Evolutionary conservation across 2,329 filamentous ascomycete genomes (phyloP).

Genomic region (Thielaviopsis cerberus): DNA sequence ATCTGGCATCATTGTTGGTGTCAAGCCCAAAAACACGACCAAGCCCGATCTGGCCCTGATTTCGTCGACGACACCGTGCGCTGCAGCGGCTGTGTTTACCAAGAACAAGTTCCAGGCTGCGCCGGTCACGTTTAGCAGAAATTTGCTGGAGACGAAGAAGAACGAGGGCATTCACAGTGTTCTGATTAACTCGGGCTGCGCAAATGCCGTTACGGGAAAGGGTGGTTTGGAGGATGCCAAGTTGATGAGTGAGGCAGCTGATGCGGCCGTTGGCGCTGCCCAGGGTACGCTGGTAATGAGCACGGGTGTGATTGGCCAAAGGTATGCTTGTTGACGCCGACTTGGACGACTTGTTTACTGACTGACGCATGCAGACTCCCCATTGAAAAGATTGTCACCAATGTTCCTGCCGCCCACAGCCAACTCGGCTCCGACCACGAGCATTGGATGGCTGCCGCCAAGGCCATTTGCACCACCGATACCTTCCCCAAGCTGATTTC

Average conservation of each 20-base stretch:
- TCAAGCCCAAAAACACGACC: constrained; percentile 80
- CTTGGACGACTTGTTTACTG: constrained; percentile 2
- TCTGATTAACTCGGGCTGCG: constrained; percentile 87
- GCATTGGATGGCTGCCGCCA: constrained; percentile 71
- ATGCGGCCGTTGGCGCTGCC: constrained; percentile 35
- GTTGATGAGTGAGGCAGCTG: constrained; percentile 63
- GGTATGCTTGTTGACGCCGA: constrained; percentile 22
- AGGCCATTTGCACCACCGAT: constrained; percentile 93
- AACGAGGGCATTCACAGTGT: constrained; percentile 61
- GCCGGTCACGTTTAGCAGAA: constrained; percentile 68
- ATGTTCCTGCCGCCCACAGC: constrained; percentile 58
- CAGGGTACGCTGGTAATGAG: constrained; percentile 83
- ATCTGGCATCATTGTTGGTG: constrained; percentile 74
- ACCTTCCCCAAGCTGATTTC: constrained; percentile 95
- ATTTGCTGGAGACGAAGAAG: constrained; percentile 46
- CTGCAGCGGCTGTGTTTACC: constrained; percentile 84
- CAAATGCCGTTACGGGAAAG: constrained; percentile 88
- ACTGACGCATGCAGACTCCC: constrained; percentile 43
- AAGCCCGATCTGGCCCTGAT: constrained; percentile 84
- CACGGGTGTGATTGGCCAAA: constrained; percentile 91
- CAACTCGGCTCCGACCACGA: constrained; percentile 58
- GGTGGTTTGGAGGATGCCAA: constrained; percentile 76
- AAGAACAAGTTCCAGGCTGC: constrained; percentile 97
- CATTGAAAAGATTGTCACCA: constrained; percentile 71
- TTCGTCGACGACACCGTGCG: constrained; percentile 67